Conservation (phyloP, 2,329 filamentous ascomycete species). For the Fusarium chlamydosporum region DNA sequence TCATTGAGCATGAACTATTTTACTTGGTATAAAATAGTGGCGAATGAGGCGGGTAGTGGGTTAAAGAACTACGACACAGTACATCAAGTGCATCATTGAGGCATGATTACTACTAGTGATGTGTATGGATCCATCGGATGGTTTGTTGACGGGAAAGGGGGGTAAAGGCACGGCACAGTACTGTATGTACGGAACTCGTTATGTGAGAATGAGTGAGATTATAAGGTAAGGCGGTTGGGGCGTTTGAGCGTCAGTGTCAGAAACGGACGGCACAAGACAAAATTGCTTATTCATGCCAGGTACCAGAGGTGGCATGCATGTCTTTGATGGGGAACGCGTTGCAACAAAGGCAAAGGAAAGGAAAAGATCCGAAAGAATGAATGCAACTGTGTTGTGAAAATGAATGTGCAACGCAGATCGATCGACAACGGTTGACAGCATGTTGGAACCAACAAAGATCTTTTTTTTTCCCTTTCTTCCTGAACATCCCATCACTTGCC, state of each 20-base stretch:
- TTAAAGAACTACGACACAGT: not conserved
- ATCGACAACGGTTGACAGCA: constrained; percentile 26
- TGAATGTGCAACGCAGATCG: constrained; percentile 23
- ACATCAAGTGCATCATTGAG: constrained; percentile 17
- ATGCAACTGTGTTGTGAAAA: not conserved
- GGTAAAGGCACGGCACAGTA: not conserved
- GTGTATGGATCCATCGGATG: constrained; percentile 18
- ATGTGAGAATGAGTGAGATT: constrained; percentile 9
- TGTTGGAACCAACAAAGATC: constrained; percentile 19
- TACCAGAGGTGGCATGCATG: constrained; percentile 11
- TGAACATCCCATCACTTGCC: constrained; percentile 39
- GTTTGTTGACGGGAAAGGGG: constrained; percentile 5
- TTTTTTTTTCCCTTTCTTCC: not conserved
- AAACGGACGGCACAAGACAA: constrained; percentile 23
- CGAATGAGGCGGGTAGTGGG: constrained; percentile 16
- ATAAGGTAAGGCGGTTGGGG: constrained; percentile 20
- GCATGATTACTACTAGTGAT: constrained; percentile 10
- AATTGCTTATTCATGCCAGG: constrained; percentile 29
- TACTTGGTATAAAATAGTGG: constrained; percentile 30
- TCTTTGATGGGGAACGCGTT: constrained; percentile 7
- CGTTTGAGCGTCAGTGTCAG: constrained; percentile 31
- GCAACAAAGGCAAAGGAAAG: not conserved
- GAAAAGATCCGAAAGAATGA: not conserved
- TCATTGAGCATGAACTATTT: constrained; percentile 33
- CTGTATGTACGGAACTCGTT: not conserved